Conservation (phyloP, 1,139 yeast species). For the Magnusiomyces clavatus region DNA sequence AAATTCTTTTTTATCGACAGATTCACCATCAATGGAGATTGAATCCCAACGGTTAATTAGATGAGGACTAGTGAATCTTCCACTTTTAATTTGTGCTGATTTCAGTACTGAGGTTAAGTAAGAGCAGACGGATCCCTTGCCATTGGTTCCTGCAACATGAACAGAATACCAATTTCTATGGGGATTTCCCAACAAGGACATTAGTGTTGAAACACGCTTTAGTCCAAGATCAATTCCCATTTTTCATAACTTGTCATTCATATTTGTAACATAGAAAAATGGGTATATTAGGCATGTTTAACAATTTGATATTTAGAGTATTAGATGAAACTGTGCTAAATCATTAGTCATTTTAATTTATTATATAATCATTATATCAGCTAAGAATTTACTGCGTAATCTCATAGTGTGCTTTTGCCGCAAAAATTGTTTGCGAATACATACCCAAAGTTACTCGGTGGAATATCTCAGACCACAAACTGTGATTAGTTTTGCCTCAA, state of each 20-base stretch:
- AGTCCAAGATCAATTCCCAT: conserved; percentile 55
- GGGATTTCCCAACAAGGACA: conserved; percentile 60
- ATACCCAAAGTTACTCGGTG: too few species aligned
- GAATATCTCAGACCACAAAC: too few species aligned
- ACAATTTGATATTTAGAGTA: too few species aligned
- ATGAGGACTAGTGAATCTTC: conserved; percentile 87
- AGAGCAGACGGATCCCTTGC: conserved; percentile 86
- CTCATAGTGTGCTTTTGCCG: too few species aligned
- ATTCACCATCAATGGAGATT: conserved; percentile 53
- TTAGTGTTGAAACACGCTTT: conserved; percentile 48
- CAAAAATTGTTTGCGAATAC: too few species aligned
- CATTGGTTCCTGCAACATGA: conserved; percentile 92
- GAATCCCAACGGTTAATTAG: conserved; percentile 66
- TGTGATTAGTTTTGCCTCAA: too few species aligned
- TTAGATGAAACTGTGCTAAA: too few species aligned
- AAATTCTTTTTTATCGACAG: conserved; percentile 46
- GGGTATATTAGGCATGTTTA: too few species aligned
- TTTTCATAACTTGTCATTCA: background rate
- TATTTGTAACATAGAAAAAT: too few species aligned
- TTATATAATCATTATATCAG: too few species aligned
- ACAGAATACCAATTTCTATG: conserved; percentile 54
- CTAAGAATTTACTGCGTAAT: too few species aligned
- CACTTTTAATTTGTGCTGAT: conserved; percentile 45
- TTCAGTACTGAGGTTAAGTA: conserved; percentile 59
- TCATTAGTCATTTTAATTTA: too few species aligned